A percentile compares a stretch with the other conserved stretches of the same genome.
These are phyloP conservation scores for Lavandula angustifolia DNA, from an alignment of 257 asterid species.

Conservation along the genomic window DNA sequence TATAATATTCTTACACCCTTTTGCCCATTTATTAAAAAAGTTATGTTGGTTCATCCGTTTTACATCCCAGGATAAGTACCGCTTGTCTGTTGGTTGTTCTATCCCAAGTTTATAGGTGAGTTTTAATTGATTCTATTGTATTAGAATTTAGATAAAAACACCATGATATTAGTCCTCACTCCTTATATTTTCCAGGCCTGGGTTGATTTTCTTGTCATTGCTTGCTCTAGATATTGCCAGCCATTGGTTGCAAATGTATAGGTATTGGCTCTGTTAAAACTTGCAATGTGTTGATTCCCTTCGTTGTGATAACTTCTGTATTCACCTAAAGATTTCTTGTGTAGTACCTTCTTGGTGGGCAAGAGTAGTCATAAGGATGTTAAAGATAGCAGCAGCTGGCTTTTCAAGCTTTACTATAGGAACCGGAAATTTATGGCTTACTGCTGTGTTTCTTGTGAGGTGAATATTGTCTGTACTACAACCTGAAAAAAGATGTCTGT, in stretches of 20 bases:
- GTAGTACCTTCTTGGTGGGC: constrained; percentile 88
- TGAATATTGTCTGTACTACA: constrained; percentile 30
- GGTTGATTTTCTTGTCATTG: constrained; percentile 74
- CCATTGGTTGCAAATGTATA: constrained; percentile 99
- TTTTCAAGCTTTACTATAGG: constrained; percentile 83
- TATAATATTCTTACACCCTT: constrained; percentile 19
- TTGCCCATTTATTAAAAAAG: constrained; percentile 15
- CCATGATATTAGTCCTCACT: constrained; percentile 29
- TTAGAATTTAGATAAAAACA: not conserved
- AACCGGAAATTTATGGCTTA: constrained; percentile 84
- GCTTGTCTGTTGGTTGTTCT: constrained; percentile 93
- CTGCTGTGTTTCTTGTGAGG: constrained; percentile 97
- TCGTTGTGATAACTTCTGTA: not conserved
- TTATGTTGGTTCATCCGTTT: constrained; percentile 30
- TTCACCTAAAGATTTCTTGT: constrained; percentile 21
- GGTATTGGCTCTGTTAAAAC: constrained; percentile 45
- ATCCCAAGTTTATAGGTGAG: constrained; percentile 93
- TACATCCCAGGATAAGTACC: constrained; percentile 81
- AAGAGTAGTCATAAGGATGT: constrained; percentile 94
- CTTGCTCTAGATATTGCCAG: constrained; percentile 92
- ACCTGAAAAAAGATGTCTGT: not conserved
- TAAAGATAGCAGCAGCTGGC: constrained; percentile 88
- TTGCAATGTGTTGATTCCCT: constrained; percentile 13
- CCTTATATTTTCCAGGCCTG: constrained; percentile 65
- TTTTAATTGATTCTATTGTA: constrained; percentile 15